Evolutionary conservation across 805 yeast genomes (phyloP), one percentile per base, ranked within the genome.

Genomic region (Nakazawaea ishiwadae): DNA sequence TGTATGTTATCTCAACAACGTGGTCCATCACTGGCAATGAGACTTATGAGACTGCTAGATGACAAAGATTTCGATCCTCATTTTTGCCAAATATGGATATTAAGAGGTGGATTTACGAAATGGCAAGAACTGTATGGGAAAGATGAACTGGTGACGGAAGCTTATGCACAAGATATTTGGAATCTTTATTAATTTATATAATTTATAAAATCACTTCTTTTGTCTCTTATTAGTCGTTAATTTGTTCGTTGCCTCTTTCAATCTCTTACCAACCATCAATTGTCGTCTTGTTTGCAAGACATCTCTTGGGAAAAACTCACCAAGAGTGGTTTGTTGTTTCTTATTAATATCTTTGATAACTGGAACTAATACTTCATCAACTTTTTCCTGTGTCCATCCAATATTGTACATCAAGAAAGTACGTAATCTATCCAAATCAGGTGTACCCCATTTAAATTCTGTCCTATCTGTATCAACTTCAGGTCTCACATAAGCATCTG

Each of bases 1-100:
- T 91, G 99, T 60, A 89, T 90, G 21, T 68, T 85, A 23, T 82
- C 95, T 3, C 98, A 93, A 60, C 95, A 83, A 45, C 68, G 99
- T 39, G 98, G 98, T 0, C 98, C 98, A 0, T 68, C 85, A 3
- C 75, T 96, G 3, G 89, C 97, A 0, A 63, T 80, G 60, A 68
- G 66, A 51, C 83, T 84, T 51, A 53, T 70, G 48, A 60, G 81
- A 42, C 67, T 68, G 48, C 62, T 73, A 11, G 58, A 61, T 33
- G 68, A 63, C 10, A 39, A 60, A 12, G 51, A 51, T 2, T 23
- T 32, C 12, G 60, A 53, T 17, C 29, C 48, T 24, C 58, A 62
- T 2, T 53, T 59, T 5, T 69, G 77, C 44, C 63, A 71, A 24
- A 77, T 91, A 2, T 83, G 79, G 71, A 81, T 91, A 2, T 64